Conservation (phyloP, 352 stramenopile species). For the Phytophthora cactorum region DNA sequence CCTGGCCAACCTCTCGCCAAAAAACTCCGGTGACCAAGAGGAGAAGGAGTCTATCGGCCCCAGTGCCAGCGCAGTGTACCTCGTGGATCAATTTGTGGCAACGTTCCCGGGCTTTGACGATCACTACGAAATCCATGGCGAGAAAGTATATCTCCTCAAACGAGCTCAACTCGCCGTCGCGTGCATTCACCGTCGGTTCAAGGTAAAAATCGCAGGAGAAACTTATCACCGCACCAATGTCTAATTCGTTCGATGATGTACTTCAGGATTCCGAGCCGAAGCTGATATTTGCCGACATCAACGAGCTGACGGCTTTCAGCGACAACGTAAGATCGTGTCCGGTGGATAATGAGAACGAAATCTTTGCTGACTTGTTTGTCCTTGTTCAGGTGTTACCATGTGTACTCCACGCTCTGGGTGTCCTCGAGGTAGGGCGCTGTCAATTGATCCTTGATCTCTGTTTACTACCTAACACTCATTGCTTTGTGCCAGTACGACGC, state of each 20-base stretch:
- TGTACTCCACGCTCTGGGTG: constrained; percentile 70
- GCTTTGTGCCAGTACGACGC: constrained; percentile 50
- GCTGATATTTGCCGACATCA: constrained; percentile 67
- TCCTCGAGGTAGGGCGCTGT: constrained; percentile 60
- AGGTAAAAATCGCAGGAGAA: constrained; percentile 32
- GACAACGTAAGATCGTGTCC: constrained; percentile 60
- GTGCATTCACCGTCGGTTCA: constrained; percentile 71
- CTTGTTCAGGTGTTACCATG: constrained; percentile 66
- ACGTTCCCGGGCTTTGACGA: constrained; percentile 82
- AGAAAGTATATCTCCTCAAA: constrained; percentile 72
- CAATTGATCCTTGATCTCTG: not conserved
- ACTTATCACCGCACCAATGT: not conserved
- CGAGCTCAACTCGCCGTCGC: constrained; percentile 65
- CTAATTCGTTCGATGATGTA: constrained; percentile 10
- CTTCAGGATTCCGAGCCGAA: constrained; percentile 51
- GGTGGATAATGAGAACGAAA: not conserved
- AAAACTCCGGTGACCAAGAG: constrained; percentile 15
- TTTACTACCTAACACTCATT: constrained; percentile 5
- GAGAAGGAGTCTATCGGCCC: constrained; percentile 21
- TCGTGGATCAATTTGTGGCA: constrained; percentile 60
- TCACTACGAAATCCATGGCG: constrained; percentile 52
- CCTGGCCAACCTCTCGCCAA: constrained; percentile 49
- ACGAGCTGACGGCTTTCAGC: constrained; percentile 64
- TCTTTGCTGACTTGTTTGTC: constrained; percentile 9
- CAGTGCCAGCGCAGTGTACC: constrained; percentile 47